Evolutionary conservation across 768 basidiomycete genomes (phyloP), one percentile per base, ranked within the genome.

Genomic region (Mycena venus): DNA sequence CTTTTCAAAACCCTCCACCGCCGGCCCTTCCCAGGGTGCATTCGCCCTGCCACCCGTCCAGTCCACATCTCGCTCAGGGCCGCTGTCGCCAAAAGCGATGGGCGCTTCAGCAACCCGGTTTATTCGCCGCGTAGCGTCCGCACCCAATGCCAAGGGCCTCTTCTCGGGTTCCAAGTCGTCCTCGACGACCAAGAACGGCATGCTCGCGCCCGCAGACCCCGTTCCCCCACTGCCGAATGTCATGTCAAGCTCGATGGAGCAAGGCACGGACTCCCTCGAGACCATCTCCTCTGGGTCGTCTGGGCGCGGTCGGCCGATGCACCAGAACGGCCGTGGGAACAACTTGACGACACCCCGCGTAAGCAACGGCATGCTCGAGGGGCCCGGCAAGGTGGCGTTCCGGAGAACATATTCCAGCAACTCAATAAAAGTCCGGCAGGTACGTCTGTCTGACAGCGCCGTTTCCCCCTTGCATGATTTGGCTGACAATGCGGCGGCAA

Each of bases 321-420:
- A 87, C 68, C 83, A 87, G 36, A n/a, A n/a, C n/a, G 79, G 84
- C n/a, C 86, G 84, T 63, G 82, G 85, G 56, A 82, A 79, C 77
- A 82, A 83, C 44, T 80, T 83, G 61, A 81, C 83, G 74, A 80
- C 83, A 73, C 83, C 87, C 66, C 86, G 88, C 63, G 83, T 89
- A 29, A 84, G 84, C 67, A 90, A 87, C 68, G 86, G 89, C 44
- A 80, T 79, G 27, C 76, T 80, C 68, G 89, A 87, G 27, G 88
- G 87, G 10, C 91, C 92, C 25, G 89, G 89, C 69, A 91, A 91
- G 83, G 85, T 90, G 74, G 90, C 95, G 32, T 99, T 99, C 83
- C 90, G 96, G 70, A 87, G 98, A 80, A 99, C 98, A 56, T 99
- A 99, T 85, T 98, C 96, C 47, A 97, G 95, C 80, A 98, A 98